Evolutionary conservation across 2,329 filamentous ascomycete species (phyloP).

Genomic region (Aureobasidium melanogenum): DNA sequence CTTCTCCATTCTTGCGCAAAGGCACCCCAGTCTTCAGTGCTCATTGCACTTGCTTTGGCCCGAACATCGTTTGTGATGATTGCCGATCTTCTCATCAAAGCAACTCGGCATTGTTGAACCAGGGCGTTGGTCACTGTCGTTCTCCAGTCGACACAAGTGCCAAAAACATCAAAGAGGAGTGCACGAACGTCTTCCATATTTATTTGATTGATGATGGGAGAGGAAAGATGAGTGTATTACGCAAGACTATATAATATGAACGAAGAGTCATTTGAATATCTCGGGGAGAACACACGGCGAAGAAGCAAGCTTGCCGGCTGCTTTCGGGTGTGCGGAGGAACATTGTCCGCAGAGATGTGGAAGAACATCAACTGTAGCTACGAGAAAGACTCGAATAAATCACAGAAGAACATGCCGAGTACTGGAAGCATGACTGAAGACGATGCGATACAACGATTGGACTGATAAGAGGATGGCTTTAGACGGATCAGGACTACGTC

Average conservation of each 20-base stretch:
- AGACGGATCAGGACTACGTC: too few relatives aligned
- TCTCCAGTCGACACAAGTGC: conserved; percentile 75
- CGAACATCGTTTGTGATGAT: conserved; percentile 41
- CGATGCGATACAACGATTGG: too few relatives aligned
- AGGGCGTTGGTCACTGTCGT: conserved; percentile 55
- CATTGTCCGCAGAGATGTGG: background rate
- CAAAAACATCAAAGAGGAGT: conserved; percentile 68
- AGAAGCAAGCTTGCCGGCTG: background rate
- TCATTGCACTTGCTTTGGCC: conserved; percentile 42
- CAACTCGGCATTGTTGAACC: conserved; percentile 36
- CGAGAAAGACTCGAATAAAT: too few relatives aligned
- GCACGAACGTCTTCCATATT: conserved; percentile 39
- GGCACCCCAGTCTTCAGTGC: conserved; percentile 48
- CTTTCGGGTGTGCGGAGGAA: background rate
- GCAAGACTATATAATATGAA: background rate
- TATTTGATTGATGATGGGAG: background rate
- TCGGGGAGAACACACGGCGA: background rate
- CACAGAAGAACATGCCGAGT: too few relatives aligned
- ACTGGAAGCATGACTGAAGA: too few relatives aligned
- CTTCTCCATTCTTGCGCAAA: conserved; percentile 65
- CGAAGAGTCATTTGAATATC: background rate
- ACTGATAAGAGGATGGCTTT: too few relatives aligned
- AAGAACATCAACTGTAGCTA: too few relatives aligned
- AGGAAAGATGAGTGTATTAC: background rate
- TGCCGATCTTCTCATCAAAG: conserved; percentile 38